A percentile compares a stretch with the other conserved stretches of the same genome.
Conservation (phyloP, 495 filamentous ascomycete genomes). For the Podospora conica region DNA sequence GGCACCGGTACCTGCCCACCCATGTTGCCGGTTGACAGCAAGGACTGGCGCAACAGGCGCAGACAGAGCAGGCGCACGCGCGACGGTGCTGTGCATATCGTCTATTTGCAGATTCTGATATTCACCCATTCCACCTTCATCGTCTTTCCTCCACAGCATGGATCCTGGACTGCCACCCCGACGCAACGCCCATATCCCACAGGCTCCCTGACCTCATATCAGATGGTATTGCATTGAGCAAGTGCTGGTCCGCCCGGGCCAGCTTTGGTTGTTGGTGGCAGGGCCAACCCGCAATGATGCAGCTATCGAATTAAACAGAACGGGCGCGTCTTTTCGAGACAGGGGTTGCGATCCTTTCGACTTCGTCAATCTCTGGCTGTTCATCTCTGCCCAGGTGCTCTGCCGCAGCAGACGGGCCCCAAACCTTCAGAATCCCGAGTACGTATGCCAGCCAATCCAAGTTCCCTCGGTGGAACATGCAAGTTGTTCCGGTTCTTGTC, state of each 20-base stretch:
- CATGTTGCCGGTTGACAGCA: neutral
- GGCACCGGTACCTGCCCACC: neutral
- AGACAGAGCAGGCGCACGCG: constrained; percentile 11
- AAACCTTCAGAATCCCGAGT: neutral
- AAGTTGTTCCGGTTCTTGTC: neutral
- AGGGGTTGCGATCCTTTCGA: constrained; percentile 24
- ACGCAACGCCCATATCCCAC: neutral
- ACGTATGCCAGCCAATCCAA: neutral
- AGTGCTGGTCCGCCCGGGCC: neutral
- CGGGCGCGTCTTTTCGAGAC: constrained; percentile 6
- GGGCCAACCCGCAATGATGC: neutral
- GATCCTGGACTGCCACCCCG: neutral
- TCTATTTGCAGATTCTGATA: constrained; percentile 4
- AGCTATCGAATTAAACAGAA: constrained; percentile 22
- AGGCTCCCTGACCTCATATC: neutral
- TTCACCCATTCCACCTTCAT: neutral
- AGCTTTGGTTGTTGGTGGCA: neutral
- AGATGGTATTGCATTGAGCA: no score
- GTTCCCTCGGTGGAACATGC: neutral
- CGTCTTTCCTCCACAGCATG: neutral
- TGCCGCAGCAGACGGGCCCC: neutral
- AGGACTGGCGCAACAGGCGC: constrained; percentile 16
- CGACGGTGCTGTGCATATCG: constrained; percentile 12
- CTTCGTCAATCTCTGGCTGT: constrained; percentile 12
- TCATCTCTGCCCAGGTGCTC: constrained; percentile 5